Evolutionary conservation across 495 filamentous ascomycete genomes (phyloP), one percentile per base, ranked within the genome.

Genomic region (Podospora tetraspora): DNA sequence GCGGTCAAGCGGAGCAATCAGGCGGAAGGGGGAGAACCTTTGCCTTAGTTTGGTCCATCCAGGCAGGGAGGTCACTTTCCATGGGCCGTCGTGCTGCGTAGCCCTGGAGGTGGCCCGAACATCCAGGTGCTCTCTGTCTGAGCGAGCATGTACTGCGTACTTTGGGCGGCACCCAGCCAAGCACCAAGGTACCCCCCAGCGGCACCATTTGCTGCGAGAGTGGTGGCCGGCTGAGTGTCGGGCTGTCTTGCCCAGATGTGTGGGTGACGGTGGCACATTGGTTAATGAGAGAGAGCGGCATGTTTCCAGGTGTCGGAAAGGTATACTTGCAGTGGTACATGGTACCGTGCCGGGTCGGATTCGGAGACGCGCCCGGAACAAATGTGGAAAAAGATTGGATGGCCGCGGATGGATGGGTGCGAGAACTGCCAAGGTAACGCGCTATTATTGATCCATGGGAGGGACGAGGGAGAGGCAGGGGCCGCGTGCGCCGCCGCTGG

Each of bases 1-100:
- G 73, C 68, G 73, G 75, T 76, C 73, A 75, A 76, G 73, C 73
- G 75, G 74, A 76, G 72, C 70, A 71, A 68, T 65, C 70, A 70
- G 67, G 71, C 66, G 69, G 65, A 72, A 63, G 66, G 70, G 57
- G 57, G 56, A 57, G 37, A 59, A 16, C 22, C 32, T 66, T 52
- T 64, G 34, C 61, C 60, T 59, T 52, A 43, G 67, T 68, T 66
- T 70, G 68, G 62, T 29, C 22, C 62, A 64, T 30, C 24, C 34
- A 34, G 12, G 32, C 11, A 34, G 4, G 3, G 3, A 6, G 34
- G 34, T 30, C 62, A 30, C 62, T 37, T 62, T 22, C 19, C 43
- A 13, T 63, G 29, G 62, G 30, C 62, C 62, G 19, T 24, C 21
- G 22, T 16, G 21, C 29, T 62, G 43, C 43, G 43, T 52, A n/a